A percentile compares a stretch with the other conserved stretches of the same genome.
phyloP scores from a whole-genome alignment of 2,329 filamentous ascomycete genomes.

The Xylariales sp. region DNA sequence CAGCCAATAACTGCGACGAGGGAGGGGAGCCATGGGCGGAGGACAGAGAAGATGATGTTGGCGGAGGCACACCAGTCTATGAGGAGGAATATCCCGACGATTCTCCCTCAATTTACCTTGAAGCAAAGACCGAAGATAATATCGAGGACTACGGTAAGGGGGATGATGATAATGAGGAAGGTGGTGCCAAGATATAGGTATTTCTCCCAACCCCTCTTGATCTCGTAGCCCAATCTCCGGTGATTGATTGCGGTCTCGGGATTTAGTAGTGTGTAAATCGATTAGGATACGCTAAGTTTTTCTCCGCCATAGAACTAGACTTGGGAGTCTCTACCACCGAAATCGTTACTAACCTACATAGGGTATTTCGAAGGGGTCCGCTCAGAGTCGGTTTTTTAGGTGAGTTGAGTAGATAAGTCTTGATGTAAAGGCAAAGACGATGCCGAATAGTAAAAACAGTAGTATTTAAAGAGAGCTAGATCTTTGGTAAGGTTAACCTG shows the following conservation, averaged over 20 bases:
- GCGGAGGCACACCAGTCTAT: background rate
- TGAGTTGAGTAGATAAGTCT: background rate
- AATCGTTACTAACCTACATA: background rate
- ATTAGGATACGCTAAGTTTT: background rate
- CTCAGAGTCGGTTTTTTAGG: background rate
- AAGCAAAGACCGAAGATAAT: background rate
- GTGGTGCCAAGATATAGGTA: constrained; percentile 25
- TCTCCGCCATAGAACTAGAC: background rate
- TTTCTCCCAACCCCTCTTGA: background rate
- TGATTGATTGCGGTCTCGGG: no score
- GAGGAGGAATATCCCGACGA: background rate
- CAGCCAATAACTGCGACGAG: constrained; percentile 34
- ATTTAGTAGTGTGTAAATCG: background rate
- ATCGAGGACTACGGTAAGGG: constrained; percentile 2
- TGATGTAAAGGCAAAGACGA: background rate
- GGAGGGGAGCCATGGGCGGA: constrained; percentile 27
- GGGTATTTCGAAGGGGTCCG: background rate
- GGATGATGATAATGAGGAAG: constrained; percentile 20
- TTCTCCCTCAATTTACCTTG: background rate
- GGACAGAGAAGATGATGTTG: constrained; percentile 28
- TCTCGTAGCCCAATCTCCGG: background rate
- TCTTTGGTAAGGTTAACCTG: background rate
- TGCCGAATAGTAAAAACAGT: background rate
- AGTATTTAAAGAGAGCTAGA: background rate
- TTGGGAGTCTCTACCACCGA: background rate